Evolutionary conservation across 1,284 basidiomycete genomes (phyloP).

Genomic region (Amylostereum chailletii): DNA sequence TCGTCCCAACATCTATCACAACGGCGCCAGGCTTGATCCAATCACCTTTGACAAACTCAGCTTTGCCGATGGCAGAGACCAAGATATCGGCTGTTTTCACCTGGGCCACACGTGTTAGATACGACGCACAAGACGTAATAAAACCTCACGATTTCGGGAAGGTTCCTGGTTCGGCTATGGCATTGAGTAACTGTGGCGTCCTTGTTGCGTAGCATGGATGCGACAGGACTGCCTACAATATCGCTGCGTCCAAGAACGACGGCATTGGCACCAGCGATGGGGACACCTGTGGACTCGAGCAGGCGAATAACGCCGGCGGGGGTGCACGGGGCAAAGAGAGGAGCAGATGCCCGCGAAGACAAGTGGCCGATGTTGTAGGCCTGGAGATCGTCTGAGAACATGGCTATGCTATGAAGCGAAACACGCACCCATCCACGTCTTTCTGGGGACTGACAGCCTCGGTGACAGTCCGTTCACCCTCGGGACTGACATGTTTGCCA

Average conservation of each 20-base stretch:
- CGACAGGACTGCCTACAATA: slow-evolving; percentile 95
- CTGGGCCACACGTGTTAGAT: slow-evolving; percentile 25
- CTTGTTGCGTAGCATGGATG: slow-evolving; percentile 80
- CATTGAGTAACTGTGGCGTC: slow-evolving; percentile 98
- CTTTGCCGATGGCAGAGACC: slow-evolving; percentile 88
- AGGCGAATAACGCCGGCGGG: slow-evolving; percentile 90
- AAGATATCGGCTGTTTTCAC: slow-evolving; percentile 86
- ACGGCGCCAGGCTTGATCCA: slow-evolving; percentile 96
- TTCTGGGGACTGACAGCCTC: slow-evolving; percentile 93
- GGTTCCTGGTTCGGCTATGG: slow-evolving; percentile 83
- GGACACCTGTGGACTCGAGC: slow-evolving; percentile 76
- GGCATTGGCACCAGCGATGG: slow-evolving; percentile 71
- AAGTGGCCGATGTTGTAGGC: slow-evolving; percentile 96
- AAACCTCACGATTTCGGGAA: slow-evolving; percentile 64
- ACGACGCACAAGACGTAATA: slow-evolving; percentile 1
- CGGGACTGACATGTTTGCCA: slow-evolving; percentile 74
- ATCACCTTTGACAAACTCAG: slow-evolving; percentile 85
- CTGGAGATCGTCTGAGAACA: slow-evolving; percentile 27
- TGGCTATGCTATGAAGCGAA: not conserved
- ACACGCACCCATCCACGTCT: slow-evolving; percentile 87
- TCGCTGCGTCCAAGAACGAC: slow-evolving; percentile 97
- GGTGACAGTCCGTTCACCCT: slow-evolving; percentile 86
- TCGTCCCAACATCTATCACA: slow-evolving; percentile 96
- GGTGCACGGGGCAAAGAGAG: slow-evolving; percentile 93
- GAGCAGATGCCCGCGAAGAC: slow-evolving; percentile 83